phyloP scores from a whole-genome alignment of 805 yeast genomes.

The Yamadazyma kitorensis region DNA sequence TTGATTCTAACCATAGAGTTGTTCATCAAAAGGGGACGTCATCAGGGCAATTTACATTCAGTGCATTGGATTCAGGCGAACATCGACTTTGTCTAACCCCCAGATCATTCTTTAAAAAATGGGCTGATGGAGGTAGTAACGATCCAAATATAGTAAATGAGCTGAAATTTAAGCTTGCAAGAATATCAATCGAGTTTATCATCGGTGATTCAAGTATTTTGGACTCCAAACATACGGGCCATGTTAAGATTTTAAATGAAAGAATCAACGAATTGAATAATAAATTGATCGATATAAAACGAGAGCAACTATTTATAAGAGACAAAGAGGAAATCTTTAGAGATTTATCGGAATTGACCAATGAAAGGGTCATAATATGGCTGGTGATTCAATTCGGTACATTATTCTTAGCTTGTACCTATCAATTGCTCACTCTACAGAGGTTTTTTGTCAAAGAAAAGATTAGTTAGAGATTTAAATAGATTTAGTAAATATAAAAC shows the following conservation, averaged over 20 bases:
- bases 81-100: constrained; percentile 27
- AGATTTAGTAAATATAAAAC: no score
- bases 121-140: constrained; percentile 15
- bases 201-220: constrained; percentile 19
- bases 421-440: constrained; percentile 19
- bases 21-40: constrained; percentile 24
- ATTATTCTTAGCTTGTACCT: constrained; percentile 16
- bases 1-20: constrained; percentile 19
- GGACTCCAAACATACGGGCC: constrained; percentile 43
- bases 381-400: constrained; percentile 18
- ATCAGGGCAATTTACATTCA: constrained; percentile 26
- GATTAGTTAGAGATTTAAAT: constrained; percentile 2
- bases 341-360: constrained; percentile 23
- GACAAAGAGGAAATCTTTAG: constrained; percentile 24
- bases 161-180: constrained; percentile 18
- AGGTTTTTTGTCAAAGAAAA: constrained; percentile 17
- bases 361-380: constrained; percentile 21
- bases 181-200: constrained; percentile 20
- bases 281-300: constrained; percentile 55
- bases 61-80: constrained; percentile 23
- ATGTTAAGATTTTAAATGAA: constrained; percentile 49
- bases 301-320: constrained; percentile 54
- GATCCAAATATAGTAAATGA: constrained; percentile 16
- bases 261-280: constrained; percentile 55
- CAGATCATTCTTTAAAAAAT: constrained; percentile 17